These are phyloP conservation scores for Rhynchosporium secalis DNA, from an alignment of 2,329 filamentous ascomycete species.

Conservation along the genomic window DNA sequence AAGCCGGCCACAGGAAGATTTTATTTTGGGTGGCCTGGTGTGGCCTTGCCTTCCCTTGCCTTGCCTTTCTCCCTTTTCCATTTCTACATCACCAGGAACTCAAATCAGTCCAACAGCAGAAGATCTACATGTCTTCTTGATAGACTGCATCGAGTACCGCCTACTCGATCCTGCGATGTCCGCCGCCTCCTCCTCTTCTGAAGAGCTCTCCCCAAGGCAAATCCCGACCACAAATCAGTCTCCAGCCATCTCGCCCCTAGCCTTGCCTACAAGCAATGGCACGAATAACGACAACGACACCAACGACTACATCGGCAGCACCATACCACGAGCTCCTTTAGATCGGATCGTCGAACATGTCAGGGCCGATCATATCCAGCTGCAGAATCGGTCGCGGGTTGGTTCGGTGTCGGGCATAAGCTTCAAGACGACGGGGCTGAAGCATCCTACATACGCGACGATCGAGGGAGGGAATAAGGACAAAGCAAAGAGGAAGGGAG, in stretches of 20 bases:
- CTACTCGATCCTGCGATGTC: background rate
- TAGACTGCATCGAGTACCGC: background rate
- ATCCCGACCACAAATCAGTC: slow-evolving; percentile 18
- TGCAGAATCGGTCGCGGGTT: slow-evolving; percentile 17
- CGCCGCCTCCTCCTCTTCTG: slow-evolving; percentile 15
- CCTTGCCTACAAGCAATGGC: slow-evolving; percentile 14
- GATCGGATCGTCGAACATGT: slow-evolving; percentile 40
- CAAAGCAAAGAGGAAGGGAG: slow-evolving; percentile 24
- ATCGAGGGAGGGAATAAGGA: slow-evolving; percentile 15
- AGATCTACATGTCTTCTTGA: slow-evolving; percentile 11
- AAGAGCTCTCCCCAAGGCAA: slow-evolving; percentile 15
- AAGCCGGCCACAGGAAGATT: background rate
- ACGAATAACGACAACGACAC: slow-evolving; percentile 17
- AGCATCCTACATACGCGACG: slow-evolving; percentile 13
- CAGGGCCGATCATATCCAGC: slow-evolving; percentile 32
- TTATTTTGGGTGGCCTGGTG: slow-evolving; percentile 13
- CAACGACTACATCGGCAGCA: background rate
- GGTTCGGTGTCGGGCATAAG: slow-evolving; percentile 34
- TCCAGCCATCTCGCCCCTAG: slow-evolving; percentile 30
- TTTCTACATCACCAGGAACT: slow-evolving; percentile 7
- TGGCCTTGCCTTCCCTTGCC: slow-evolving; percentile 3
- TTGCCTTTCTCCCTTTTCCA: background rate
- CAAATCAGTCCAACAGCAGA: slow-evolving; percentile 20
- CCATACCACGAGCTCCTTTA: slow-evolving; percentile 27
- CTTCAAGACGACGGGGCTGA: slow-evolving; percentile 31